Base-by-base conservation (phyloP, 2,329 filamentous ascomycete species). In the Fusarium begoniae region DNA sequence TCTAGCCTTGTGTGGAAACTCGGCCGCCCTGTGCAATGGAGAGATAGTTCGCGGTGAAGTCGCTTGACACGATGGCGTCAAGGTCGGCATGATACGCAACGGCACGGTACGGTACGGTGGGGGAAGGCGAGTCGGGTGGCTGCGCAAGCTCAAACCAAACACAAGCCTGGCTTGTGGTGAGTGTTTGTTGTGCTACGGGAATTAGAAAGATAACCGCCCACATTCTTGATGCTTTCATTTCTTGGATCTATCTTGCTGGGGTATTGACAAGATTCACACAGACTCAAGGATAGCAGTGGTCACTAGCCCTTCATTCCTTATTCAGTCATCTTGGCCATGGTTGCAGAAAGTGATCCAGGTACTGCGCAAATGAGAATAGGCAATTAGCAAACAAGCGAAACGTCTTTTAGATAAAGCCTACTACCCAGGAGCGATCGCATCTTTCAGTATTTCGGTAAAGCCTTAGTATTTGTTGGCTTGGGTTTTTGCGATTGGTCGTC, bases 71-170 rank as follows among this genome's bases (percentile, higher is more conserved):
- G 38, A 56, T 58, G 40, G 30, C 17, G 26, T 41, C 51, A 41
- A 37, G 30, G 37, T 38, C 32, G 32, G 22, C 20, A 37, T n/a
- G 50, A 8, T 26, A 37, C 35, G 18, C 18, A 28, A 54, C 35
- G 35, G 35, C 32, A 54, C 35, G 51, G 51, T 38, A 54, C 32
- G 50, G 32, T 53, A 37, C n/a, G 35, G 24, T 37, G 59, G 24
- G 26, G 22, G 22, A 50, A 40, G 51, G 38, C 26, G 50, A 69
- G 55, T 51, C 68, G 63, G 72, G 63, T 74, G 53, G 63, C 71
- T 74, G 63, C 72, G 50, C 43, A 32, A 28, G 63, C 65, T 71
- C 45, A 63, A 59, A 59, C 59, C 41, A 57, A 59, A 56, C 59
- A 62, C 45, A 58, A 50, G 58, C 20, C 11, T 44, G 41, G 43